Percentiles rank a stretch among this genome's conserved stretches.
These are phyloP conservation scores for Athelia sp. DNA, from an alignment of 1,284 basidiomycete genomes.

Conservation along the genomic window DNA sequence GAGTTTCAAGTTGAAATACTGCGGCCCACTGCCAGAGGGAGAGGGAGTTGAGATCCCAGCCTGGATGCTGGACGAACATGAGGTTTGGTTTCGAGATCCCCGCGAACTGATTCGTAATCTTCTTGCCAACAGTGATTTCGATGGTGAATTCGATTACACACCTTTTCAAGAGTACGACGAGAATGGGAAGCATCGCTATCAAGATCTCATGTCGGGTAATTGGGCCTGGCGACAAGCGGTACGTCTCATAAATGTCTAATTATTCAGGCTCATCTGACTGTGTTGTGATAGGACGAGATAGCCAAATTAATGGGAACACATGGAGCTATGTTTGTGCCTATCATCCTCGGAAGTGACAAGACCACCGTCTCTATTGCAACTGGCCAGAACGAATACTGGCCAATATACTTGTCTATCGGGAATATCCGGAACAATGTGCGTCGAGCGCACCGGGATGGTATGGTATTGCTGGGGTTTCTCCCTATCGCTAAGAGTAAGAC, in stretches of 20 bases:
- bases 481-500: constrained; percentile 28
- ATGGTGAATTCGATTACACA: constrained; percentile 20
- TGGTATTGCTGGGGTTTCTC: constrained; percentile 23
- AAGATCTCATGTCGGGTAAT: constrained; percentile 30
- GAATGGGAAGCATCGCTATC: constrained; percentile 13
- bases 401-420: constrained; percentile 22
- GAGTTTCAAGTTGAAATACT: constrained; percentile 12
- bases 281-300: constrained; percentile 16
- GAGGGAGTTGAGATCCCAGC: constrained; percentile 1
- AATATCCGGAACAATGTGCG: constrained; percentile 19
- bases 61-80: constrained; percentile 31
- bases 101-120: constrained; percentile 18
- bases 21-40: constrained; percentile 3
- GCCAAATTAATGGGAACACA: constrained; percentile 11
- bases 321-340: constrained; percentile 13
- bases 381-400: constrained; percentile 27
- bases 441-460: constrained; percentile 17
- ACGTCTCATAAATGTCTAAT: constrained; percentile 1
- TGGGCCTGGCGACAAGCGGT: constrained; percentile 30
- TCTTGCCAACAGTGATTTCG: constrained; percentile 23
- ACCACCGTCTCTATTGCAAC: constrained; percentile 29
- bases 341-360: constrained; percentile 29
- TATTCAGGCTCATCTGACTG: background rate
- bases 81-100: constrained; percentile 30
- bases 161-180: constrained; percentile 18